A percentile compares a stretch with the other conserved stretches of the same genome.
Conservation (phyloP, 169 alveolate species). For the Babesia sp. region DNA sequence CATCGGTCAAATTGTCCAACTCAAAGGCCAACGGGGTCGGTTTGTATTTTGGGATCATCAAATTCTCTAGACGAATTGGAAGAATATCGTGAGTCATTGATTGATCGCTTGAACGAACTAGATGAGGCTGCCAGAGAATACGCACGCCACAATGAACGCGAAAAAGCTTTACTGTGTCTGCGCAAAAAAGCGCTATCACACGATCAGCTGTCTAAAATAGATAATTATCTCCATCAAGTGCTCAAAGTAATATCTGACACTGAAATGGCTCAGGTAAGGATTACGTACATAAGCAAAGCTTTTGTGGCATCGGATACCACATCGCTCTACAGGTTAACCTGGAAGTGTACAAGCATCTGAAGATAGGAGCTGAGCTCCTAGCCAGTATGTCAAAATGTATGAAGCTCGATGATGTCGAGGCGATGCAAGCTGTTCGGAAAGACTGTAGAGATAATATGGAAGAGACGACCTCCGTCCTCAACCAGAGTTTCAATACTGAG, state of each 20-base stretch:
- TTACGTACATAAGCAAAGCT: too few species aligned
- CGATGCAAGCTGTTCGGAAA: conserved; percentile 17
- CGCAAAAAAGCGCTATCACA: conserved; percentile 44
- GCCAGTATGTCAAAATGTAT: conserved; percentile 13
- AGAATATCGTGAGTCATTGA: conserved; percentile 13
- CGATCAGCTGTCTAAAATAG: conserved; percentile 36
- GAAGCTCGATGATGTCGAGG: conserved; percentile 30
- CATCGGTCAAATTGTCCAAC: conserved; percentile 23
- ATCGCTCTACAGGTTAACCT: conserved; percentile 34
- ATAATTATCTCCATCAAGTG: conserved; percentile 19
- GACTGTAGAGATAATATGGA: conserved; percentile 23
- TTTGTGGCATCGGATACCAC: too few species aligned
- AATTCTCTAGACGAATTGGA: conserved; percentile 35
- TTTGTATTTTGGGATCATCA: neutral
- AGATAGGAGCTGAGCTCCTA: conserved; percentile 43
- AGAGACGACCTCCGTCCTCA: neutral
- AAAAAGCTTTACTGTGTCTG: conserved; percentile 29
- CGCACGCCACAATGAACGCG: neutral
- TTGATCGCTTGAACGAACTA: conserved; percentile 22
- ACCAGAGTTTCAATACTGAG: neutral
- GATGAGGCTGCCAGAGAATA: neutral
- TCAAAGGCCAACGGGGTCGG: conserved; percentile 56
- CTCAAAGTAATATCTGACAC: conserved; percentile 55
- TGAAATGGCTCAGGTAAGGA: conserved; percentile 56
- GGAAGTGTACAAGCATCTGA: conserved; percentile 36